Percentiles rank a stretch among this genome's conserved stretches.
Evolutionary conservation across 2,329 filamentous ascomycete genomes (phyloP).

Genomic region (Cercospora janseana): DNA sequence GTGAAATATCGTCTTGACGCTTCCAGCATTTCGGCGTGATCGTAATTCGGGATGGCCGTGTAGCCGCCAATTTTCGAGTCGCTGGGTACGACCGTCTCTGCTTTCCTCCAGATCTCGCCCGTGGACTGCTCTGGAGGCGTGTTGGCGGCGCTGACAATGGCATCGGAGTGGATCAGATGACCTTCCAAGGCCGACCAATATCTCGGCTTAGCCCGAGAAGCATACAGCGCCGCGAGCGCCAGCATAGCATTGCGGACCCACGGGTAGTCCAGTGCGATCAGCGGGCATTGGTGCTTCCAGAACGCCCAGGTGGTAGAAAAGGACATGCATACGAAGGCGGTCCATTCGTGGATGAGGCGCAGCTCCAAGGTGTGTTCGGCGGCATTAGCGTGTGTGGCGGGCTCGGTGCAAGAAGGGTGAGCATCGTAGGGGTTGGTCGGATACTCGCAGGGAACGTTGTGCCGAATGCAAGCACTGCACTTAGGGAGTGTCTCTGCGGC

Average conservation of each 20-base stretch:
- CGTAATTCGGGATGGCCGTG: not conserved
- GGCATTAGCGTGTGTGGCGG: not conserved
- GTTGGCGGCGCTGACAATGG: not conserved
- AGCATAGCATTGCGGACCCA: constrained; percentile 27
- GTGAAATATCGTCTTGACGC: constrained; percentile 27
- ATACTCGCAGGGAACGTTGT: constrained; percentile 29
- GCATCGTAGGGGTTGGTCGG: constrained; percentile 14
- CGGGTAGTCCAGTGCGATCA: constrained; percentile 27
- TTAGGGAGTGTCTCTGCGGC: constrained; percentile 18
- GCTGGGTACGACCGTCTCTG: not conserved
- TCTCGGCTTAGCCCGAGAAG: constrained; percentile 20
- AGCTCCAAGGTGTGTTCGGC: constrained; percentile 20
- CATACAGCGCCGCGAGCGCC: constrained; percentile 27
- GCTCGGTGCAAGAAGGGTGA: constrained; percentile 12
- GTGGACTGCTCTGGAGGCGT: not conserved
- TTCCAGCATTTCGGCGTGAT: constrained; percentile 24
- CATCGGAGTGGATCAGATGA: constrained; percentile 17
- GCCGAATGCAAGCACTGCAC: constrained; percentile 27
- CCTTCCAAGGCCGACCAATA: constrained; percentile 27
- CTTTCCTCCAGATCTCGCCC: constrained; percentile 15
- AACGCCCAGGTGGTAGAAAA: constrained; percentile 25
- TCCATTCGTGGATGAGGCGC: constrained; percentile 23
- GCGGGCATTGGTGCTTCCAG: constrained; percentile 28
- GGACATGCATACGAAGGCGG: constrained; percentile 19
- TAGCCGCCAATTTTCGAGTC: not conserved